Base-by-base conservation (phyloP, 2,329 filamentous ascomycete species). In the Alternaria panax region DNA sequence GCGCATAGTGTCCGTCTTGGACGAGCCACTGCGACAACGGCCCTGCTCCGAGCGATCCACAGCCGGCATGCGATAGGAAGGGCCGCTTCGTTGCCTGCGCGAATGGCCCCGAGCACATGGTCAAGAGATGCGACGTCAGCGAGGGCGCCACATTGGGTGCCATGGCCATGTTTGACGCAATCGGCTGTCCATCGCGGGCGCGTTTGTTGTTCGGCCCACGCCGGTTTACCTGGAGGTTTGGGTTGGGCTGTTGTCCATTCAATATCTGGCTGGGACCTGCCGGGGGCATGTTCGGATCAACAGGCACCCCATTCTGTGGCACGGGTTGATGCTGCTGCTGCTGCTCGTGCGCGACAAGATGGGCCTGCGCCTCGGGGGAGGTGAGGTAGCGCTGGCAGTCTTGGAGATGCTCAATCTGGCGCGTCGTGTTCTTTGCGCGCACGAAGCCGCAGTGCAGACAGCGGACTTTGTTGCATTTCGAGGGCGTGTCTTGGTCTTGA, bases 1-100 rank as follows among this genome's bases (percentile, higher is more conserved):
- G 88, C 32, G 89, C 87, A 77, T 92, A 90, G 59, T 92, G 84
- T 8, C 87, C 82, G 75, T 92, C 90, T 75, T 91, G 90, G 12
- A 87, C 86, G 42, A 92, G 86, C 90, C 90, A 92, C 74, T 84
- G 82, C 20, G 85, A 84, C 11, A 92, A 80, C 1, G 82, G 78
- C 0, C 80, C 70, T 48, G 86, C 86, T 18, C 85, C 79, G 18
- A 90, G 79, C 0, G 83, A 85, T 22, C 90, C 90, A 55, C 83
- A 81, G 14, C 89, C 89, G 6, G 90, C 89, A 47, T 86, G 83
- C 11, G 80, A 81, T 51, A 92, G 85, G 77, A 92, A 92, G 0
- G 86, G 82, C 54, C 88, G 84, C 60, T 89, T 87, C 0, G 89
- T 92, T 11, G 90, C 88, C 27, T 78, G 76, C 4, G 75, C 78